These are phyloP conservation scores for Dictyostelium intermedium DNA, from an alignment of 78 protist species.

Conservation along the genomic window DNA sequence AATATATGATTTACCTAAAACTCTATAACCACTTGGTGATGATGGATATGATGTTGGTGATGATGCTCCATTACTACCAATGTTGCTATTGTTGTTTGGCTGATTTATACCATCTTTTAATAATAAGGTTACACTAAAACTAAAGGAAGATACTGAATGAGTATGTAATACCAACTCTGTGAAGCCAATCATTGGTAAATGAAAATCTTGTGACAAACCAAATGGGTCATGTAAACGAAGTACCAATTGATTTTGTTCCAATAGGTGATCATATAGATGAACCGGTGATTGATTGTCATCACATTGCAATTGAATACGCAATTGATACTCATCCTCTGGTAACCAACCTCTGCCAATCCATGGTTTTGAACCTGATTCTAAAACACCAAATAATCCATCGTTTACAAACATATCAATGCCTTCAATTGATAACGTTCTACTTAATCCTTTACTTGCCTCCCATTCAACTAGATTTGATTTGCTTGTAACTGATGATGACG, in stretches of 20 bases:
- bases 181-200: slow-evolving; percentile 25
- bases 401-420: slow-evolving; percentile 75
- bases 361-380: slow-evolving; percentile 38
- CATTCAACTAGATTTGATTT: slow-evolving; percentile 39
- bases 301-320: slow-evolving; percentile 60
- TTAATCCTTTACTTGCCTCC: slow-evolving; percentile 52
- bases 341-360: slow-evolving; percentile 80
- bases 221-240: slow-evolving; percentile 63
- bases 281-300: slow-evolving; percentile 47
- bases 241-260: neutral
- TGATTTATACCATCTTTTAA: neutral
- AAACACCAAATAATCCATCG: slow-evolving; percentile 66
- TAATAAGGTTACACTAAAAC: slow-evolving; percentile 39
- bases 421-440: slow-evolving; percentile 11
- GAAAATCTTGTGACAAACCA: slow-evolving; percentile 50
- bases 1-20: slow-evolving; percentile 30
- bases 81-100: neutral
- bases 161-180: slow-evolving; percentile 63
- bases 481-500: neutral
- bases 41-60: neutral
- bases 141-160: neutral
- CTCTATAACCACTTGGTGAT: neutral
- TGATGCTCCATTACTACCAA: slow-evolving; percentile 3
- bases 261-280: neutral
- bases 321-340: slow-evolving; percentile 67